Base-by-base conservation (phyloP, 345 rosid genomes). In the Camelina neglecta region DNA sequence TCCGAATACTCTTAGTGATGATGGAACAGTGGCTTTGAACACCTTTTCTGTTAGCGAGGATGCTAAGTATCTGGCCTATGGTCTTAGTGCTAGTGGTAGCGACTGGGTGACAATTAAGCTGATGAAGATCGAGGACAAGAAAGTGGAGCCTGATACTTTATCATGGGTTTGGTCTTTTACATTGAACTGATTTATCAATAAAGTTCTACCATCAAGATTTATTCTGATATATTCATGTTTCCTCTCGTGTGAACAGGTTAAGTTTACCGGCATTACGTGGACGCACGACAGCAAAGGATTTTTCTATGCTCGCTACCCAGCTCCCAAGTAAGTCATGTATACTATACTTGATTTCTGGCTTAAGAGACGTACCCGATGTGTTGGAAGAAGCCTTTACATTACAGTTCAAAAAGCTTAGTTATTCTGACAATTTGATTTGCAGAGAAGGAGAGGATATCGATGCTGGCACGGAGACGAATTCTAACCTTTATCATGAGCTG, bases 291-390 rank as follows among this genome's bases (percentile, higher is more conserved):
- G 63, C 81, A 87, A 86, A 74, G 96, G 98, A 4, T 93, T 95
- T 80, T 95, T 95, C 89, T 95, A 95, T 48, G 53, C 90, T 83
- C 98, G 98, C 18, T 93, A 86, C 41, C 97, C 99, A n/a, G 85
- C 87, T 41, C 97, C 97, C 35, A 87, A 79, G 98, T 92, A 85
- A 76, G 90, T 80, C 47, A 16, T 2, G 31, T 12, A 31, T 10
- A 31, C 29, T 26, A 2, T 49, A 7, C 20, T 41, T 12, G 13
- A 33, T 69, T 3, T 70, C 36, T 74, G 67, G 23, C 2, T 8
- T 73, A 38, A 11, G 12, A 57, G 41, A 2, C 16, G 16, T 47
- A 58, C 64, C 8, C n/a, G 13, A 44, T 41, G 8, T n/a, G 35
- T 41, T 24, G 16, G 31, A 67, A 75, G 60, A 49, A 29, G 53